Base-by-base conservation (phyloP, 495 filamentous ascomycete genomes). In the Penicillium flavigenum region DNA sequence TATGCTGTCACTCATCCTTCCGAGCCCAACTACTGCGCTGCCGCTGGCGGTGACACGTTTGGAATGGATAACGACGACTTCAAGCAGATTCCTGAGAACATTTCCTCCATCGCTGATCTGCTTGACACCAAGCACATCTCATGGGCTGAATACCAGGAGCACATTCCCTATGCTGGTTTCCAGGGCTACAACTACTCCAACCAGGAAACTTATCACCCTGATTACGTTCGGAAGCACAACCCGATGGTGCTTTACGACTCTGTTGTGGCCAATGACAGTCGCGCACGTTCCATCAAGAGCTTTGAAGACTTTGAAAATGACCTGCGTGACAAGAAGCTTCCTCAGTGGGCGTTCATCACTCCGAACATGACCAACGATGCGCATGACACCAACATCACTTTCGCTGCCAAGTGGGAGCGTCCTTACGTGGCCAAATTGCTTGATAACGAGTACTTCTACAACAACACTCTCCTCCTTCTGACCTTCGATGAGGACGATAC, bases 171-270 rank as follows among this genome's bases (percentile, higher is more conserved):
- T 68, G 68, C 83, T 8, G 88, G 87, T 32, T 90, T 81, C 73
- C 75, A 83, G 60, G 86, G 83, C 14, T 78, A 70, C 59, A 82
- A 80, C 39, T 79, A 77, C 54, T 67, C 66, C 6, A 83, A 87
- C 64, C 79, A 80, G 56, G 50, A 72, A 43, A 73, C 70, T 14
- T 73, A 75, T 12, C 68, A 68, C 12, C 82, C 85, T 47, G 81
- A 83, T 68, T 91, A 91, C 62, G 86, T 90, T 2, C 81, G 88
- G 54, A 91, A 90, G 74, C 88, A 90, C 72, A 89, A 88, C 71
- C 87, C 86, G 0, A 63, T 83, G 45, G 71, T 88, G 41, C 76
- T 82, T 50, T 86, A 77, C 56, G 77, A 87, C 63, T 79, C 77
- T 19, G 78, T 87, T n/a, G 77, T 80, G 24, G 65, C 70, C 16